Base-by-base conservation (phyloP, 148 eudicot genomes). In the Silene conica region DNA sequence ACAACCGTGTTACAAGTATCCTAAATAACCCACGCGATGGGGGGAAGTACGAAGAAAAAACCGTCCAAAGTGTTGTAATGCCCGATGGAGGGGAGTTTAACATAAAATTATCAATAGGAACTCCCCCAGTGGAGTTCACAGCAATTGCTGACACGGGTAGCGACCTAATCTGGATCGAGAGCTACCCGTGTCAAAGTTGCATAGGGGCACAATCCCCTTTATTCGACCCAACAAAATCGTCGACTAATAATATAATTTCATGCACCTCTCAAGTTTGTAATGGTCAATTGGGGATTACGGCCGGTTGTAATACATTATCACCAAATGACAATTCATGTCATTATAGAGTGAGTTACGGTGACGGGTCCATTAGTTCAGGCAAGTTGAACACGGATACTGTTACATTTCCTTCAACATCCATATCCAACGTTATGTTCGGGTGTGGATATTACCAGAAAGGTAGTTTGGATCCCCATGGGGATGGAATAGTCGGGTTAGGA, bases 401-500 rank as follows among this genome's bases (percentile, higher is more conserved):
- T 72, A 21, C 61, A 21, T 72, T 76, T 43, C 25, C 71, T 7
- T n/a, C 74, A 12, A 16, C 26, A 2, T 16, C 48, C 11, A 16
- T 19, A 69, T 12, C 57, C 22, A 23, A 63, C 41, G 0, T 26
- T 12, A 22, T 48, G 13, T 74, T 83, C 38, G 86, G 81, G 38
- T 83, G 86, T 60, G 86, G 81, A 2, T 31, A 56, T 63, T 14
- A 28, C 10, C 63, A 75, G 0, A 18, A 52, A n/a, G 79, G 34
- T 26, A 25, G 8, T 11, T 6, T 71, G 46, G 43, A 48, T 19
- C 18, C 20, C 41, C 14, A 52, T 4, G 73, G 18, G n/a, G 78
- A 78, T 10, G 86, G 86, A n/a, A 71, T 86, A 2, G 54, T 83
- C 12, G 88, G 88, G 43, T 79, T 86, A 22, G 84, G 83, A 13